Conservation (phyloP, 228 moss, liverwort and hornwort genomes). For the Sphagnum fallax region DNA sequence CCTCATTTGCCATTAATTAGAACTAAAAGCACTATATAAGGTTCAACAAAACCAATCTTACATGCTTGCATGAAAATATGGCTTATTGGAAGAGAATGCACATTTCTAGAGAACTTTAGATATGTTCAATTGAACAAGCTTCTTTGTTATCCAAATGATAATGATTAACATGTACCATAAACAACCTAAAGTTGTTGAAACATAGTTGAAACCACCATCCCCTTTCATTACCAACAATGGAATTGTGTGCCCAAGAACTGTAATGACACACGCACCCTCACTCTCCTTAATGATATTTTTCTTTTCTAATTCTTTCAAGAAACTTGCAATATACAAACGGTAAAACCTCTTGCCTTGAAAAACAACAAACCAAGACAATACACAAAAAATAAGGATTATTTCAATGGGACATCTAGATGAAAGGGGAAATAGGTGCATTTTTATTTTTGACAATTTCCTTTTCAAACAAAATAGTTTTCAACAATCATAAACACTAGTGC, state of each 20-base stretch:
- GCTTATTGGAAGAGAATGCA: too few species aligned
- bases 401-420: too few species aligned
- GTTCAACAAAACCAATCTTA: too few species aligned
- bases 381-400: too few species aligned
- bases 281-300: conserved; percentile 62
- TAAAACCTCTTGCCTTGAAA: conserved; percentile 78
- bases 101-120: too few species aligned
- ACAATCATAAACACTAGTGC: conserved; percentile 46
- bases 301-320: conserved; percentile 40
- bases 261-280: conserved; percentile 64
- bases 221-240: conserved; percentile 81
- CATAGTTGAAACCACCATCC: conserved; percentile 90
- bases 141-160: too few species aligned
- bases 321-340: conserved; percentile 67
- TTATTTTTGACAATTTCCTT: conserved; percentile 50
- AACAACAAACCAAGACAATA: background rate
- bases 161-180: conserved; percentile 36
- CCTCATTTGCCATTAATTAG: too few species aligned
- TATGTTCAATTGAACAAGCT: too few species aligned
- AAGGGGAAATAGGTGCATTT: too few species aligned
- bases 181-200: conserved; percentile 79
- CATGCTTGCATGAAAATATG: too few species aligned
- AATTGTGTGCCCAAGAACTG: conserved; percentile 45
- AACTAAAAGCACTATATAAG: too few species aligned
- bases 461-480: conserved; percentile 69